These are phyloP conservation scores for Cladophialophora yegresii DNA, from an alignment of 2,329 filamentous ascomycete species.

Conservation along the genomic window DNA sequence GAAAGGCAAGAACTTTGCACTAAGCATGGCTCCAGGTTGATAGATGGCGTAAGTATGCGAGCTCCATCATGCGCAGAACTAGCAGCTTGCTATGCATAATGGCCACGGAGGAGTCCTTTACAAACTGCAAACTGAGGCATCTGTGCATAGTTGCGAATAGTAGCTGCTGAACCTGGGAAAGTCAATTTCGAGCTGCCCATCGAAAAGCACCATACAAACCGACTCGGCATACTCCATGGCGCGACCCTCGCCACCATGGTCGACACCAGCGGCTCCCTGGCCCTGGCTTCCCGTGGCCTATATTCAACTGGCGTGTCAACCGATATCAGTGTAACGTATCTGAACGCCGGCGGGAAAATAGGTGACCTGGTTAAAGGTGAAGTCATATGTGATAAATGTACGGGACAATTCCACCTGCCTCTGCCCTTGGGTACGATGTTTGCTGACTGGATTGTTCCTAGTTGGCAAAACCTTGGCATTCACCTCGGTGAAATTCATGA, in stretches of 20 bases:
- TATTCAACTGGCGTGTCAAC: constrained; percentile 68
- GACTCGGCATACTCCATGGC: constrained; percentile 66
- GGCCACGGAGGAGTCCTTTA: neutral
- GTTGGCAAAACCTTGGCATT: constrained; percentile 68
- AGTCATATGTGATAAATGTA: constrained; percentile 67
- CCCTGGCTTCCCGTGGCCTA: constrained; percentile 65
- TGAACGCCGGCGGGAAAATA: constrained; percentile 64
- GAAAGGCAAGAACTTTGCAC: neutral
- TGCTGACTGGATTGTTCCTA: constrained; percentile 36
- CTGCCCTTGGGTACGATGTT: neutral
- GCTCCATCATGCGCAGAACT: neutral
- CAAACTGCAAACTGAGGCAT: constrained; percentile 2
- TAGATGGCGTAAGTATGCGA: constrained; percentile 45
- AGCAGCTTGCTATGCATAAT: neutral
- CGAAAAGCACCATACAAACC: constrained; percentile 66
- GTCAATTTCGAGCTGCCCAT: constrained; percentile 68
- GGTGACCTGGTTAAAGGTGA: constrained; percentile 63
- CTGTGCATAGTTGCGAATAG: constrained; percentile 58
- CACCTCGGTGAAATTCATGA: constrained; percentile 63
- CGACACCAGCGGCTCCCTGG: constrained; percentile 66
- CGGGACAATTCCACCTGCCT: constrained; percentile 18
- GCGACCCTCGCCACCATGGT: constrained; percentile 68
- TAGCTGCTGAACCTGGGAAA: constrained; percentile 60
- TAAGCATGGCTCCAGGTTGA: constrained; percentile 34
- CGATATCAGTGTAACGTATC: constrained; percentile 66